Percentiles rank a stretch among this genome's conserved stretches.
phyloP scores from a whole-genome alignment of 2,329 filamentous ascomycete species.

The Nemania sp. region DNA sequence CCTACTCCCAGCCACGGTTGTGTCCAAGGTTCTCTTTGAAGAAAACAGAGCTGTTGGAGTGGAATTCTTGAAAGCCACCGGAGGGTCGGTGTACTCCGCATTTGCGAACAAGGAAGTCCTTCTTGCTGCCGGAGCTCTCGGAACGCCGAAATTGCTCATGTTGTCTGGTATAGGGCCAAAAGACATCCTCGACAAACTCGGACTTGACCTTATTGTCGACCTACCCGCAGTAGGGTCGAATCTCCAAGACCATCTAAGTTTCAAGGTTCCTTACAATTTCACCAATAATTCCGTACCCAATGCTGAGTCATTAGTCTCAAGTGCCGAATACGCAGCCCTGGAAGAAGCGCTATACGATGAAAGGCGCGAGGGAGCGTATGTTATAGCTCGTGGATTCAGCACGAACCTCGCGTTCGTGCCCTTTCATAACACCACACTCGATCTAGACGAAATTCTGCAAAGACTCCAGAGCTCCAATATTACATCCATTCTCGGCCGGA shows the following conservation, averaged over 20 bases:
- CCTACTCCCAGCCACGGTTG: slow-evolving; percentile 59
- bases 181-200: slow-evolving; percentile 41
- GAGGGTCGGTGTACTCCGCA: slow-evolving; percentile 45
- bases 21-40: slow-evolving; percentile 58
- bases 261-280: too few species aligned
- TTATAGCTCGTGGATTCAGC: slow-evolving; percentile 19
- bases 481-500: too few species aligned
- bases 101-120: slow-evolving; percentile 48
- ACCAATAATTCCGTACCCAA: slow-evolving; percentile 35
- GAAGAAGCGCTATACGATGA: slow-evolving; percentile 39
- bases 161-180: slow-evolving; percentile 53
- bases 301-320: slow-evolving; percentile 35
- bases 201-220: slow-evolving; percentile 48
- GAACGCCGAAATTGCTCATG: slow-evolving; percentile 51
- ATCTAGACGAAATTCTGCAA: too few species aligned
- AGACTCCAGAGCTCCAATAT: too few species aligned
- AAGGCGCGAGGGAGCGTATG: slow-evolving; percentile 16
- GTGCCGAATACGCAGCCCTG: slow-evolving; percentile 41
- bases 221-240: slow-evolving; percentile 54
- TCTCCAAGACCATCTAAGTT: slow-evolving; percentile 43
- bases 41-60: slow-evolving; percentile 60
- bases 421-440: too few species aligned
- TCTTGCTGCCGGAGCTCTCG: slow-evolving; percentile 45
- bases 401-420: slow-evolving; percentile 26
- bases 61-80: slow-evolving; percentile 51